A percentile compares a stretch with the other conserved stretches of the same genome.
phyloP scores from a whole-genome alignment of 2,329 filamentous ascomycete genomes.

The Trichoderma guizhouense region DNA sequence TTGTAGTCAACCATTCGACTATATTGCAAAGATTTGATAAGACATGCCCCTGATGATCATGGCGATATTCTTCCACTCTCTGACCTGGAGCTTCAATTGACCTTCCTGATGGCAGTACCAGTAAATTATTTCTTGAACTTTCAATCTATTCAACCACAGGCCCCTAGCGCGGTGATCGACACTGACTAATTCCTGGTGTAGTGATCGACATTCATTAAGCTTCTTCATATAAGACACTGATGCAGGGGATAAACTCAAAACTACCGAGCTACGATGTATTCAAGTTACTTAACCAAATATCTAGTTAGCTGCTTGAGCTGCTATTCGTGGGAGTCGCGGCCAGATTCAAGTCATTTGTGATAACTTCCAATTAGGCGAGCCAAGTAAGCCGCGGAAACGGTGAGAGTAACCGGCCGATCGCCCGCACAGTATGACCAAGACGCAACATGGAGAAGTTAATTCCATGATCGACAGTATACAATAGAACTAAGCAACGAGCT shows the following conservation, averaged over 20 bases:
- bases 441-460: background rate
- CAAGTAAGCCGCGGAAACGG: background rate
- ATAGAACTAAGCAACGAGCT: background rate
- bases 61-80: background rate
- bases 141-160: background rate
- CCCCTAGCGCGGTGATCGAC: background rate
- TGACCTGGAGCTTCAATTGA: background rate
- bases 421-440: background rate
- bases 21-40: background rate
- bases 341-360: background rate
- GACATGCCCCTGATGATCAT: background rate
- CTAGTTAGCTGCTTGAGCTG: background rate
- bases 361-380: background rate
- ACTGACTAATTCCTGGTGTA: background rate
- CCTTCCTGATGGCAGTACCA: background rate
- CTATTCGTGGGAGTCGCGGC: background rate
- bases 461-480: background rate
- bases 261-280: background rate
- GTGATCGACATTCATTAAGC: background rate
- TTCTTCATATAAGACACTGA: background rate
- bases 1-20: background rate
- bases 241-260: background rate
- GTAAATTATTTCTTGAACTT: background rate
- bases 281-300: background rate
- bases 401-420: background rate